phyloP scores from a whole-genome alignment of 768 basidiomycete species.

The Panellus pusillus region DNA sequence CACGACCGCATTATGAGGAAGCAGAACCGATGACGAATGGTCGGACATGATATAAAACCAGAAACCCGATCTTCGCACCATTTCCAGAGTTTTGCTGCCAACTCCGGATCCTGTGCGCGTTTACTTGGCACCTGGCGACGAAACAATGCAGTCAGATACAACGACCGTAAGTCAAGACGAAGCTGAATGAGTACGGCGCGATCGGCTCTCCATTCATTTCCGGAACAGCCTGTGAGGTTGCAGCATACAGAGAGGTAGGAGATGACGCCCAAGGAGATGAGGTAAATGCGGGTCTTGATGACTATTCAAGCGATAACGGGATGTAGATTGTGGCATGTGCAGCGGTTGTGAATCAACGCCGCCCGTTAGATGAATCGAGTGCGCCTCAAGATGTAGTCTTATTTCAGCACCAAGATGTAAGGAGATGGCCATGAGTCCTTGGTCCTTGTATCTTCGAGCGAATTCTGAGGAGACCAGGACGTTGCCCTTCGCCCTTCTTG shows the following conservation, averaged over 20 bases:
- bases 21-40: too few relatives aligned
- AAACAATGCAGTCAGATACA: slow-evolving; percentile 29
- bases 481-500: slow-evolving; percentile 23
- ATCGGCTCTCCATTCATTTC: slow-evolving; percentile 27
- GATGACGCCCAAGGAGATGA: slow-evolving; percentile 20
- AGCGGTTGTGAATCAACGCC: slow-evolving; percentile 28
- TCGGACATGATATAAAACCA: too few relatives aligned
- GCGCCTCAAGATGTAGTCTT: not conserved
- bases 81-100: slow-evolving; percentile 26
- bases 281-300: slow-evolving; percentile 22
- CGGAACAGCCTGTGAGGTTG: slow-evolving; percentile 26
- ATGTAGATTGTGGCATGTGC: slow-evolving; percentile 26
- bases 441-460: slow-evolving; percentile 30
- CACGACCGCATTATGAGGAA: too few relatives aligned
- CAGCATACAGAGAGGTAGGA: slow-evolving; percentile 29
- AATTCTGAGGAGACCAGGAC: slow-evolving; percentile 30
- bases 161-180: not conserved
- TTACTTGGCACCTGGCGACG: slow-evolving; percentile 22
- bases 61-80: slow-evolving; percentile 28
- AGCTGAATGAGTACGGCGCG: not conserved
- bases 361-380: slow-evolving; percentile 3
- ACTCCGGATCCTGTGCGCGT: slow-evolving; percentile 21
- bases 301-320: slow-evolving; percentile 22
- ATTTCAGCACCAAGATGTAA: slow-evolving; percentile 27
- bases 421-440: slow-evolving; percentile 31